Percentiles rank a stretch among this genome's conserved stretches.
phyloP scores from a whole-genome alignment of 2,329 filamentous ascomycete species.

The Fusarium duplospermum region DNA sequence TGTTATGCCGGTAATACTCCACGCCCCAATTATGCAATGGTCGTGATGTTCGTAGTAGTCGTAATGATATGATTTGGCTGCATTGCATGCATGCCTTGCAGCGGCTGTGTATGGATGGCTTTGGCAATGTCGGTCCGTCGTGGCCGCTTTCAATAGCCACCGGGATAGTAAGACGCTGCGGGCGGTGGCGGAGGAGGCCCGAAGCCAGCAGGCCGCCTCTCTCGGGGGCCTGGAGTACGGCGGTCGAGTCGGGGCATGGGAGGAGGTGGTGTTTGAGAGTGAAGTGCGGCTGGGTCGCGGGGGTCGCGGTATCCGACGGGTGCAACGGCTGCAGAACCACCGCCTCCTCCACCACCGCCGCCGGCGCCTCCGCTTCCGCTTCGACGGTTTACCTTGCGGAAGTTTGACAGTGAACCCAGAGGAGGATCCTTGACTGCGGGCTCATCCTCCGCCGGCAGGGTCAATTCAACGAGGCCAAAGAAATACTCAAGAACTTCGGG shows the following conservation, averaged over 20 bases:
- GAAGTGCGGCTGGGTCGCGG: constrained; percentile 40
- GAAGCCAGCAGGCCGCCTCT: constrained; percentile 34
- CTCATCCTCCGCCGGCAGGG: constrained; percentile 72
- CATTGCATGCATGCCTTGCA: constrained; percentile 17
- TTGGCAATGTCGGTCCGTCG: constrained; percentile 12
- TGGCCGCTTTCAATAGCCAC: constrained; percentile 25
- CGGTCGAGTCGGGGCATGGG: constrained; percentile 41
- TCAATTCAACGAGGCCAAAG: constrained; percentile 76
- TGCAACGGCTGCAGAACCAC: constrained; percentile 37
- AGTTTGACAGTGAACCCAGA: constrained; percentile 63
- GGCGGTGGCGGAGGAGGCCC: constrained; percentile 39
- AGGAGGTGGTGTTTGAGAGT: constrained; percentile 43
- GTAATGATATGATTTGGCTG: constrained; percentile 39
- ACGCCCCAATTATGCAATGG: constrained; percentile 43
- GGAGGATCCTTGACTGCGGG: constrained; percentile 69
- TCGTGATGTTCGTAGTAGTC: constrained; percentile 46
- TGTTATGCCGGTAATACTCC: constrained; percentile 42
- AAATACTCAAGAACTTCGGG: constrained; percentile 87
- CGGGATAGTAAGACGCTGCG: constrained; percentile 34
- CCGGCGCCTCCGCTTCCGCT: constrained; percentile 50
- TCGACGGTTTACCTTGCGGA: constrained; percentile 60
- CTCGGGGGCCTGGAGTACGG: constrained; percentile 44
- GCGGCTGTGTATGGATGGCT: constrained; percentile 24
- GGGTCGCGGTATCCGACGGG: constrained; percentile 43
- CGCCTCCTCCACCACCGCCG: constrained; percentile 43